phyloP scores from a whole-genome alignment of 331 rosid genomes.

The Prunus yedoensis region DNA sequence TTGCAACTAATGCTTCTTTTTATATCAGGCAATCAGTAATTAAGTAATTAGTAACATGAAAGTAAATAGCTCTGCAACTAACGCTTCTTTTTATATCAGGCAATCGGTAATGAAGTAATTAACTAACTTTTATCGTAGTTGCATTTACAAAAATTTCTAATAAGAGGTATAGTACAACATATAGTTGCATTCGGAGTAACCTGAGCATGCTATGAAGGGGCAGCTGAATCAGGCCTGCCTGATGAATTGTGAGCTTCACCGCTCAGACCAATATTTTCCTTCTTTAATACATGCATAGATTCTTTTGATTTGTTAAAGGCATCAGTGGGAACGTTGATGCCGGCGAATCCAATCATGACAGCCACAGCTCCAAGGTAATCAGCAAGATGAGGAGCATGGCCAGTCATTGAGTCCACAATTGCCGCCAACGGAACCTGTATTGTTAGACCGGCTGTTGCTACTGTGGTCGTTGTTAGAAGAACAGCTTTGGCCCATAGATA shows the following conservation, averaged over 20 bases:
- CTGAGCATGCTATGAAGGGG: constrained; percentile 20
- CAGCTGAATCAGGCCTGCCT: constrained; percentile 26
- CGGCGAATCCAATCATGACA: constrained; percentile 81
- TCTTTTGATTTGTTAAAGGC: constrained; percentile 43
- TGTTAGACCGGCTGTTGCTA: constrained; percentile 93
- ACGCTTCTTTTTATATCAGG: not conserved
- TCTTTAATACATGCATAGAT: constrained; percentile 43
- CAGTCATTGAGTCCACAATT: constrained; percentile 67
- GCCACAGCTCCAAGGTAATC: constrained; percentile 81
- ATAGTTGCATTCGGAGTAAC: no score
- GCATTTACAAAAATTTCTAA: not conserved
- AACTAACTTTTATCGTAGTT: not conserved
- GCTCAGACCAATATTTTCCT: constrained; percentile 18
- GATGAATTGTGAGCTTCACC: constrained; percentile 31
- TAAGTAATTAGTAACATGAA: not conserved
- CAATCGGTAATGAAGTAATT: not conserved
- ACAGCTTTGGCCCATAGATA: constrained; percentile 98
- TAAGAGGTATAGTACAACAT: no score
- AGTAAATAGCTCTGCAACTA: no score
- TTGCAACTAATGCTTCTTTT: no score
- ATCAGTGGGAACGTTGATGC: constrained; percentile 77
- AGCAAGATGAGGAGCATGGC: constrained; percentile 72
- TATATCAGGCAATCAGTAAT: not conserved
- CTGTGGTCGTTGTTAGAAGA: constrained; percentile 91
- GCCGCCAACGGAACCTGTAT: constrained; percentile 98